Evolutionary conservation across 1,139 yeast genomes (phyloP).

Genomic region (Pichia sp.): DNA sequence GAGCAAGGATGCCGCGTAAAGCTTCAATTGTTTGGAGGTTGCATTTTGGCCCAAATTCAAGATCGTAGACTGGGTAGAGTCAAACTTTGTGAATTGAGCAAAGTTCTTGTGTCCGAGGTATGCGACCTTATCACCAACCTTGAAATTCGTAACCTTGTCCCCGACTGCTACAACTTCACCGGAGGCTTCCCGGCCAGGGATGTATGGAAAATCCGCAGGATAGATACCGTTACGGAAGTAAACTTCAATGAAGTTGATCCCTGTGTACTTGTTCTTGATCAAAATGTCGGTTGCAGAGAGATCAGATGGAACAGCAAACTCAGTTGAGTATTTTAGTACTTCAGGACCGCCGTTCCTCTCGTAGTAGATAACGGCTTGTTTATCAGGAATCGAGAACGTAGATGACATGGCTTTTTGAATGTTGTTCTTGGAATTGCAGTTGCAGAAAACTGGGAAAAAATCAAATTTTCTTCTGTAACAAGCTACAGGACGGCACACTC

Average conservation of each 20-base stretch:
- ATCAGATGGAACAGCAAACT: slow-evolving; percentile 53
- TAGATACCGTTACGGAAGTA: slow-evolving; percentile 79
- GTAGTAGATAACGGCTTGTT: slow-evolving; percentile 56
- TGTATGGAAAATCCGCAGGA: slow-evolving; percentile 53
- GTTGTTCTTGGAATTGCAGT: not conserved
- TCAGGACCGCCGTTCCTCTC: slow-evolving; percentile 56
- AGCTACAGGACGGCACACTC: not conserved
- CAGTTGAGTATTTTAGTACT: slow-evolving; percentile 44
- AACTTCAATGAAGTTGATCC: slow-evolving; percentile 77
- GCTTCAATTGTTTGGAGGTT: slow-evolving; percentile 44
- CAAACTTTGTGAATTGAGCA: slow-evolving; percentile 64
- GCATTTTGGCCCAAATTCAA: slow-evolving; percentile 48
- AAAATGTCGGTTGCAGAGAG: slow-evolving; percentile 53
- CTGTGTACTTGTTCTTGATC: slow-evolving; percentile 68
- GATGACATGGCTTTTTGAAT: slow-evolving; percentile 8
- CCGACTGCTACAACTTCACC: slow-evolving; percentile 75
- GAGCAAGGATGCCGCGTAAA: slow-evolving; percentile 56
- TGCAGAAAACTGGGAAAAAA: not conserved
- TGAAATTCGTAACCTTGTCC: slow-evolving; percentile 46
- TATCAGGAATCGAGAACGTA: slow-evolving; percentile 40
- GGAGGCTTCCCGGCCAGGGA: slow-evolving; percentile 80
- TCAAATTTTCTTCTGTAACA: not conserved
- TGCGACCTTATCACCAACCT: slow-evolving; percentile 71
- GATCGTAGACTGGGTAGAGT: slow-evolving; percentile 34
- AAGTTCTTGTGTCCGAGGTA: slow-evolving; percentile 51